Conservation (phyloP, 2,329 filamentous ascomycete genomes). For the Keithomyces neogunnii region DNA sequence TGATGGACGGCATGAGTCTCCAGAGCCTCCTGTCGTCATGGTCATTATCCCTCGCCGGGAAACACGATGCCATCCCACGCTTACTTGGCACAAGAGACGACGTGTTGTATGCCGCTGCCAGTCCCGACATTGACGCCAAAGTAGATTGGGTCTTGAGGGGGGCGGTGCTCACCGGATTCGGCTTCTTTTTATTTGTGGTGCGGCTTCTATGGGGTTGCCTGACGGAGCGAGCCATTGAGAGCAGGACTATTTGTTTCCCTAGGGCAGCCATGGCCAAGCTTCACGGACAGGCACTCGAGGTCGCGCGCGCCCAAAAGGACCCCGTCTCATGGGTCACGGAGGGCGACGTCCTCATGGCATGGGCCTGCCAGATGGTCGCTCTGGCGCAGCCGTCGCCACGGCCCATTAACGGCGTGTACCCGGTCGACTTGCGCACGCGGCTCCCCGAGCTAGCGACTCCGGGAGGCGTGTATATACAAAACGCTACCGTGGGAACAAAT, state of each 20-base stretch:
- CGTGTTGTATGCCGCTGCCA: slow-evolving; percentile 15
- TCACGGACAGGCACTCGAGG: slow-evolving; percentile 20
- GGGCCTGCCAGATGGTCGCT: slow-evolving; percentile 21
- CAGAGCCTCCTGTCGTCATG: slow-evolving; percentile 34
- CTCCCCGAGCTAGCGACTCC: slow-evolving; percentile 12
- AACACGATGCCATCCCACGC: slow-evolving; percentile 30
- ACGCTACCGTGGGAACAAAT: slow-evolving; percentile 14
- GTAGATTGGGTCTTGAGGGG: slow-evolving; percentile 3
- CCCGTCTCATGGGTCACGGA: slow-evolving; percentile 31
- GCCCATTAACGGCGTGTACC: slow-evolving; percentile 15
- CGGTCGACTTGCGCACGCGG: slow-evolving; percentile 19
- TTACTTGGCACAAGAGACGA: slow-evolving; percentile 27
- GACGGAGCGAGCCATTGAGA: slow-evolving; percentile 22
- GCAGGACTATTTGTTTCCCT: slow-evolving; percentile 32
- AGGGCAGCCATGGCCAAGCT: slow-evolving; percentile 18
- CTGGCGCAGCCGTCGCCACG: slow-evolving; percentile 11
- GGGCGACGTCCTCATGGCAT: slow-evolving; percentile 36
- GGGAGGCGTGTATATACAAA: slow-evolving; percentile 19
- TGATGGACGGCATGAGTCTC: slow-evolving; percentile 38
- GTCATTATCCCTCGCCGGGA: slow-evolving; percentile 33
- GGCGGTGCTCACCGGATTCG: slow-evolving; percentile 17
- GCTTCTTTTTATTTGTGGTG: slow-evolving; percentile 23
- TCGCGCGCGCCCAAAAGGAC: slow-evolving; percentile 11
- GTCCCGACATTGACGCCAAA: background rate
- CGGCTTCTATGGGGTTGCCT: slow-evolving; percentile 24